Percentiles rank a stretch among this genome's conserved stretches.
These are phyloP conservation scores for Zygosaccharomyces lentus DNA, from an alignment of 805 yeast genomes.

Conservation along the genomic window DNA sequence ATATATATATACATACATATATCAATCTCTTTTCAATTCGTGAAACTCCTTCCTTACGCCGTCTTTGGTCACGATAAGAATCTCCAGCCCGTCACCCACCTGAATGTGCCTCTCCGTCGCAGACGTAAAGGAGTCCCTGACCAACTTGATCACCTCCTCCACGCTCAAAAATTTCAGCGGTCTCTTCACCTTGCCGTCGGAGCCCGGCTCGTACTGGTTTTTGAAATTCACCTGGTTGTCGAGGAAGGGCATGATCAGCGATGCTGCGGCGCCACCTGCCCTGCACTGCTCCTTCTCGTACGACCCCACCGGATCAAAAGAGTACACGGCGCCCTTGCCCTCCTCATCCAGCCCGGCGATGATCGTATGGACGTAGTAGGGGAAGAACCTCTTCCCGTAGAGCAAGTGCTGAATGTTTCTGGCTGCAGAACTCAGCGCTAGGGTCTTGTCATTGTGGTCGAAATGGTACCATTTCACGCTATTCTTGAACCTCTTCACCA, in stretches of 20 bases:
- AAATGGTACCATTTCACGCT: slow-evolving; percentile 88
- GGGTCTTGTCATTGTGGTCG: slow-evolving; percentile 65
- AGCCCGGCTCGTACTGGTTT: slow-evolving; percentile 81
- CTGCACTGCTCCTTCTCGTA: slow-evolving; percentile 96
- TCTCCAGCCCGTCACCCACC: slow-evolving; percentile 95
- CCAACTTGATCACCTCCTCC: slow-evolving; percentile 83
- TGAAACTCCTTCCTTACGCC: slow-evolving; percentile 81
- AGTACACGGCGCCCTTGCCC: slow-evolving; percentile 92
- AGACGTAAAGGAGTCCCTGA: slow-evolving; percentile 89
- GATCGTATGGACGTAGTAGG: slow-evolving; percentile 92
- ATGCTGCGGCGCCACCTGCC: slow-evolving; percentile 97
- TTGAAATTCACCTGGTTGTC: slow-evolving; percentile 96
- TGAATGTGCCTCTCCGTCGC: slow-evolving; percentile 98
- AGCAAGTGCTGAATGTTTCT: slow-evolving; percentile 84
- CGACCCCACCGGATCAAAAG: slow-evolving; percentile 97
- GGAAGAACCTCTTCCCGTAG: slow-evolving; percentile 92
- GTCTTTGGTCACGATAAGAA: slow-evolving; percentile 85
- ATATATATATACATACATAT: background rate
- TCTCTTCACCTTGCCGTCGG: slow-evolving; percentile 62
- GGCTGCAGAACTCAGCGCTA: slow-evolving; percentile 73
- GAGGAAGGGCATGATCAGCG: slow-evolving; percentile 93
- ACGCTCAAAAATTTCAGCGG: slow-evolving; percentile 60
- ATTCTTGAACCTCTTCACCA: slow-evolving; percentile 65
- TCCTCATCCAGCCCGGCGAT: slow-evolving; percentile 83
- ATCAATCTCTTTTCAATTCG: slow-evolving; percentile 81